Conservation (phyloP, 768 basidiomycete genomes). For the Agrocybe praecox region DNA sequence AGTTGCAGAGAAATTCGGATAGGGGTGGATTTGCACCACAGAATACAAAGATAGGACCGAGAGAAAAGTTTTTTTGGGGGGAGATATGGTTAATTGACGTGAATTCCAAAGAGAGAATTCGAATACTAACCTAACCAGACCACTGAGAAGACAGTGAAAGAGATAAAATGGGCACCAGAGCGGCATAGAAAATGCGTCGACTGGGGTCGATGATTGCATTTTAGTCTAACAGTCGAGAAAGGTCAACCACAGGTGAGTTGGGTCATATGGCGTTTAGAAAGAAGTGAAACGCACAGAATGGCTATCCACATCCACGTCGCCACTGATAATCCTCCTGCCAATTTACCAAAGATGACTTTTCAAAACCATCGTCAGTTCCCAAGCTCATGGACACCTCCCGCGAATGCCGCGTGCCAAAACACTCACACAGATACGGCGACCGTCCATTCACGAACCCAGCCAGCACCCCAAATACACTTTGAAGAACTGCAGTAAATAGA, state of each 20-base stretch:
- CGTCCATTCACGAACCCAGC: slow-evolving; percentile 34
- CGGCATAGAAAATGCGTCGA: slow-evolving; percentile 32
- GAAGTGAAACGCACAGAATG: slow-evolving; percentile 26
- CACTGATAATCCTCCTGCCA: slow-evolving; percentile 29
- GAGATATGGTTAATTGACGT: no score
- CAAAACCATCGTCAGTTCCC: no score
- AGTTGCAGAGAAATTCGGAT: no score
- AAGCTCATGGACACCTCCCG: no score
- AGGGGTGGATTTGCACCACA: no score
- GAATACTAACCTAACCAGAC: slow-evolving; percentile 35
- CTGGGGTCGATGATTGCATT: slow-evolving; percentile 29
- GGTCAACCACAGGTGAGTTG: neutral
- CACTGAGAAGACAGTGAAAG: slow-evolving; percentile 27
- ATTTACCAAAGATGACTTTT: slow-evolving; percentile 33
- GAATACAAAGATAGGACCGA: no score
- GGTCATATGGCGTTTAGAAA: neutral
- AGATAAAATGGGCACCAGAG: slow-evolving; percentile 32
- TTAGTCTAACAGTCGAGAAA: slow-evolving; percentile 20
- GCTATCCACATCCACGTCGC: slow-evolving; percentile 36
- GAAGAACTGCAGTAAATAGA: slow-evolving; percentile 34
- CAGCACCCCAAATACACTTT: slow-evolving; percentile 32
- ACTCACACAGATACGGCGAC: slow-evolving; percentile 32
- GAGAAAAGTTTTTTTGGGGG: no score
- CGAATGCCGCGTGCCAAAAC: neutral
- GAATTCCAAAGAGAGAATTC: no score